Conservation (phyloP, 2,329 filamentous ascomycete species). For the Aspergillus ochraceus region DNA sequence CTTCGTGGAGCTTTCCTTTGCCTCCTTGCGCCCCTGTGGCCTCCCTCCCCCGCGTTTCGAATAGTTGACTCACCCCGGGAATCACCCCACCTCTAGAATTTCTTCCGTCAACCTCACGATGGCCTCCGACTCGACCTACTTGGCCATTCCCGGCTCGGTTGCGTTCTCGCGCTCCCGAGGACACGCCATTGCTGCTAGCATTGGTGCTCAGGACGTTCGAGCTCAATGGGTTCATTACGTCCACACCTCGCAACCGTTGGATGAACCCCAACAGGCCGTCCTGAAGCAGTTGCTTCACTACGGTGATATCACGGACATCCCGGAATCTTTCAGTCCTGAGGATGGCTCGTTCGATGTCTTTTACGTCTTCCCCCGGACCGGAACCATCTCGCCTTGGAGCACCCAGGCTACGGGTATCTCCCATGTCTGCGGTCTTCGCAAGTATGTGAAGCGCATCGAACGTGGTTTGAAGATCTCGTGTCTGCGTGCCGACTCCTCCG, state of each 20-base stretch:
- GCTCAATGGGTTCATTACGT: slow-evolving; percentile 64
- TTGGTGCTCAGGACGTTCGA: slow-evolving; percentile 45
- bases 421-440: slow-evolving; percentile 79
- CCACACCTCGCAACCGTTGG: slow-evolving; percentile 54
- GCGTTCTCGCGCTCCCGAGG: slow-evolving; percentile 49
- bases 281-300: slow-evolving; percentile 63
- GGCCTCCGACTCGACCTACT: slow-evolving; percentile 33
- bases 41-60: slow-evolving; percentile 6
- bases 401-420: slow-evolving; percentile 94
- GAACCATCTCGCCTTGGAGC: slow-evolving; percentile 91
- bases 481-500: slow-evolving; percentile 59
- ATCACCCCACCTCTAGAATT: slow-evolving; percentile 10
- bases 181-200: slow-evolving; percentile 42
- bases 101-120: slow-evolving; percentile 26
- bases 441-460: slow-evolving; percentile 76
- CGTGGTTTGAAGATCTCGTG: slow-evolving; percentile 74
- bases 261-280: slow-evolving; percentile 49
- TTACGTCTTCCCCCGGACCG: slow-evolving; percentile 76
- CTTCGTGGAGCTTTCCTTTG: slow-evolving; percentile 1
- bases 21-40: background rate
- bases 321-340: slow-evolving; percentile 43
- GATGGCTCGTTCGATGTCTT: slow-evolving; percentile 59
- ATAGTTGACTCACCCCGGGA: slow-evolving; percentile 2
- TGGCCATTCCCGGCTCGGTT: slow-evolving; percentile 43
- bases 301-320: slow-evolving; percentile 55